Conservation (phyloP, 1,139 yeast species). For the Kurtzmaniella natalensis region DNA sequence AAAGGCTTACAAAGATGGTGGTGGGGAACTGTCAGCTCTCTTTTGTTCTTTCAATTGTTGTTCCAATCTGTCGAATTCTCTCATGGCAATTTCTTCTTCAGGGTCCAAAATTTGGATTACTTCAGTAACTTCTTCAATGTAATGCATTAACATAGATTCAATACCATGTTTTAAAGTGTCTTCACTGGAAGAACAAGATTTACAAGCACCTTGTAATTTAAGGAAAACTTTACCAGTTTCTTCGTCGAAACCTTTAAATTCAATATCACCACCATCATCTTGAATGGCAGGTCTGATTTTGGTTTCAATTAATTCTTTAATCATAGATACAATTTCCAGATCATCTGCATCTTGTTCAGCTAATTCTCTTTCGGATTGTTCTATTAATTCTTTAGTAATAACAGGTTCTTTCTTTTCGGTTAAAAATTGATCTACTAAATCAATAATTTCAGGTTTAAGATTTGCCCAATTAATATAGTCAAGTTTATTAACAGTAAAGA, state of each 20-base stretch:
- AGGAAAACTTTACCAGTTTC: constrained; percentile 67
- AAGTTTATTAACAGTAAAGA: constrained; percentile 44
- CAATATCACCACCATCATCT: constrained; percentile 84
- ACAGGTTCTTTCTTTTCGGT: constrained; percentile 41
- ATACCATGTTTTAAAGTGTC: constrained; percentile 80
- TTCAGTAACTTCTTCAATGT: constrained; percentile 75
- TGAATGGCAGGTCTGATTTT: constrained; percentile 63
- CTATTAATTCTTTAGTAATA: constrained; percentile 45
- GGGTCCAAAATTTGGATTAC: constrained; percentile 62
- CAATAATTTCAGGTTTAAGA: constrained; percentile 42
- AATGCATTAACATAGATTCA: constrained; percentile 80
- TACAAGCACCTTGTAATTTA: constrained; percentile 79
- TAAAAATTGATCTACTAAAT: constrained; percentile 35
- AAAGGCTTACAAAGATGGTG: too few relatives aligned
- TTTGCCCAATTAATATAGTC: constrained; percentile 46
- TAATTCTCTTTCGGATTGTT: constrained; percentile 30
- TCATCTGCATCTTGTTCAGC: constrained; percentile 35
- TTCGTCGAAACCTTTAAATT: constrained; percentile 65
- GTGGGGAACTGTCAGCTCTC: constrained; percentile 16
- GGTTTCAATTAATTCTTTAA: constrained; percentile 56
- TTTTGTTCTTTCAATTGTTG: constrained; percentile 24
- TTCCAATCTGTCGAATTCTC: constrained; percentile 70
- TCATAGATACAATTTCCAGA: constrained; percentile 51
- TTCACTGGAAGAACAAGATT: constrained; percentile 71
- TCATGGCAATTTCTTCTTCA: constrained; percentile 49